These are phyloP conservation scores for Rhizopus arrhizus DNA, from an alignment of 371 early-diverging fungal species.

Conservation along the genomic window DNA sequence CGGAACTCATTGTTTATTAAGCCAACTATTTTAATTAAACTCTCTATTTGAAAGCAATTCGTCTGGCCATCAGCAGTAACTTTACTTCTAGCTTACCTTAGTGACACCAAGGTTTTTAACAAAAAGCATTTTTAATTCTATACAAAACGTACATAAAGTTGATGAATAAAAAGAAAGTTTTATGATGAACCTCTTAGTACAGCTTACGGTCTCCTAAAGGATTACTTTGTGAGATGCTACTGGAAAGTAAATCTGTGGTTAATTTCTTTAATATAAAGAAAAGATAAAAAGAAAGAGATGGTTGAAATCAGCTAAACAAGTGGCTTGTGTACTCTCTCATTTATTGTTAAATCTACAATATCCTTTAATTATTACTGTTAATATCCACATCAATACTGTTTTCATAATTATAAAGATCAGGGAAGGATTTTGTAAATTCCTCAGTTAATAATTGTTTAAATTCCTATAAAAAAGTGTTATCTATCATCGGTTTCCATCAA, in stretches of 20 bases:
- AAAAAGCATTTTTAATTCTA: slow-evolving; percentile 82
- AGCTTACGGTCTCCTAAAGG: slow-evolving; percentile 89
- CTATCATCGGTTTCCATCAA: no score
- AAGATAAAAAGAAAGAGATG: neutral
- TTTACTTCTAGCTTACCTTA: slow-evolving; percentile 56
- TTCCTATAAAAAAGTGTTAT: slow-evolving; percentile 23
- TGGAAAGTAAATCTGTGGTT: slow-evolving; percentile 75
- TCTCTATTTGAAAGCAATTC: slow-evolving; percentile 45
- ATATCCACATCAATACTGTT: slow-evolving; percentile 15
- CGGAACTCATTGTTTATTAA: slow-evolving; percentile 91
- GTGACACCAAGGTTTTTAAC: slow-evolving; percentile 95
- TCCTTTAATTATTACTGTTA: neutral
- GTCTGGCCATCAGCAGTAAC: no score
- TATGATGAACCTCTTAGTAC: slow-evolving; percentile 78
- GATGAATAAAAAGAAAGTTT: neutral
- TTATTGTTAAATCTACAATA: neutral
- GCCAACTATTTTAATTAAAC: slow-evolving; percentile 91
- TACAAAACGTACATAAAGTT: neutral
- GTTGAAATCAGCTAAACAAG: neutral
- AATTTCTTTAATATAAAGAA: slow-evolving; percentile 64
- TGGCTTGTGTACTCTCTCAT: slow-evolving; percentile 2
- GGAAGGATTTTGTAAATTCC: slow-evolving; percentile 52
- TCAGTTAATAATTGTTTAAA: slow-evolving; percentile 39
- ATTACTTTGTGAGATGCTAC: slow-evolving; percentile 78
- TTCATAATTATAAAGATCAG: slow-evolving; percentile 47